Conservation (phyloP, 164 flowering plant species). For the Annona cherimola region DNA sequence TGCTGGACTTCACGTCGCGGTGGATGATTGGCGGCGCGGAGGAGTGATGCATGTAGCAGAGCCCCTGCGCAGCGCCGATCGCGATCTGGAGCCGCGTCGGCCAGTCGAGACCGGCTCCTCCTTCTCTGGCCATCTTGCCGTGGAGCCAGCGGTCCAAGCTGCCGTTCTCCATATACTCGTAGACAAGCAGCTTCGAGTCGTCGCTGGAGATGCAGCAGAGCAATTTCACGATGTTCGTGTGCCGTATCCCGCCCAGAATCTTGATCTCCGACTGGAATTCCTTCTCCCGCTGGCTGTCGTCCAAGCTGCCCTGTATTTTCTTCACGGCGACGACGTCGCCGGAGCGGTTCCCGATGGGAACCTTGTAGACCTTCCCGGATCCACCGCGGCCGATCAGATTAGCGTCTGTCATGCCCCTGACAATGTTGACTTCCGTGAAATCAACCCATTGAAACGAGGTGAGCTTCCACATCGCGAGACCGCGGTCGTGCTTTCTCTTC, state of each 20-base stretch:
- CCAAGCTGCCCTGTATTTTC: constrained; percentile 42
- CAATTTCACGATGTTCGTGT: constrained; percentile 58
- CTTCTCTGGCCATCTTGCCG: constrained; percentile 7
- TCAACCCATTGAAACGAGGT: constrained; percentile 44
- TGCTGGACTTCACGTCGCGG: constrained; percentile 73
- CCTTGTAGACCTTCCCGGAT: constrained; percentile 56
- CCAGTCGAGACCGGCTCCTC: constrained; percentile 39
- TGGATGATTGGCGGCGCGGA: constrained; percentile 61
- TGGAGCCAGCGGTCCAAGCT: constrained; percentile 68
- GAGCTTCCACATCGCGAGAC: constrained; percentile 31
- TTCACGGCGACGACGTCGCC: constrained; percentile 55
- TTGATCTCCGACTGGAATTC: constrained; percentile 56
- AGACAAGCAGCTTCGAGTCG: constrained; percentile 55
- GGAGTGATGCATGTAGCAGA: constrained; percentile 68
- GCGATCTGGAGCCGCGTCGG: constrained; percentile 59
- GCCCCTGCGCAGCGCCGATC: constrained; percentile 65
- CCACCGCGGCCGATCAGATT: constrained; percentile 62
- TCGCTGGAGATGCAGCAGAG: constrained; percentile 52
- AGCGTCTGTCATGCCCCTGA: constrained; percentile 29
- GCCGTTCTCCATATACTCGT: constrained; percentile 56
- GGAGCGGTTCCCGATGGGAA: constrained; percentile 17
- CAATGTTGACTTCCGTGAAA: constrained; percentile 35
- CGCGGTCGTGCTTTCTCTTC: constrained; percentile 16
- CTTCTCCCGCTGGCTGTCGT: constrained; percentile 45
- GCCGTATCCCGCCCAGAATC: constrained; percentile 50